Base-by-base conservation (phyloP, 176 grass and related monocot genomes). In the Musa itinerans region DNA sequence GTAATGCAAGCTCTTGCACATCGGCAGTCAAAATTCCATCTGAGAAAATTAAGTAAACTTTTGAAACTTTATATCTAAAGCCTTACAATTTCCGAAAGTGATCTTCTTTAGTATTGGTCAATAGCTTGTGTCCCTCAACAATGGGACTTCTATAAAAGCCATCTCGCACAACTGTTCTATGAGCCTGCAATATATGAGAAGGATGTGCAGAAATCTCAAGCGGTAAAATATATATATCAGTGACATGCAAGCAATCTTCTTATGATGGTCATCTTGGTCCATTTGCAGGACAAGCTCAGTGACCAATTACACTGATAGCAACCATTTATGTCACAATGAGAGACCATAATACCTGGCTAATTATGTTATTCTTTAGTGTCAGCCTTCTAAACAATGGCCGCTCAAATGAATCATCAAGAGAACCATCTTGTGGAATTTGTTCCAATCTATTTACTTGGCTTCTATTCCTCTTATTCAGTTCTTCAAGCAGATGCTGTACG, bases 11-110 rank as follows among this genome's bases (percentile, higher is more conserved):
- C 63, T 26, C 21, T 43, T 43, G 34, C 34, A 43, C 3, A 6
- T 43, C 3, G 4, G 3, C 34, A 43, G 34, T 43, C 34, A 43
- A 43, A 43, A 43, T 43, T 43, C 34, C 34, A 43, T 43, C 50
- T 72, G 29, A 24, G n/a, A 12, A 10, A 56, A 50, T 50, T 50
- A 50, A 25, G 21, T 26, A 25, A 54, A 15, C 52, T 54, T 73
- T 73, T 49, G 50, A 5, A 72, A 25, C 2, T 53, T 64, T 71
- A 49, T 25, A 70, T 69, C 19, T 16, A 23, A 80, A 78, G 66
- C 72, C 77, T 88, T 84, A 84, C 86, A 77, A 75, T 84, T 79
- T 88, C 54, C 50, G 68, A 84, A 70, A 69, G 27, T 76, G 63
- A 4, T 68, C 52, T 69, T 76, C 79, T 48, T 50, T 75, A 21